Conservation (phyloP, 176 grass and related monocot genomes). For the Zoysia japonica region DNA sequence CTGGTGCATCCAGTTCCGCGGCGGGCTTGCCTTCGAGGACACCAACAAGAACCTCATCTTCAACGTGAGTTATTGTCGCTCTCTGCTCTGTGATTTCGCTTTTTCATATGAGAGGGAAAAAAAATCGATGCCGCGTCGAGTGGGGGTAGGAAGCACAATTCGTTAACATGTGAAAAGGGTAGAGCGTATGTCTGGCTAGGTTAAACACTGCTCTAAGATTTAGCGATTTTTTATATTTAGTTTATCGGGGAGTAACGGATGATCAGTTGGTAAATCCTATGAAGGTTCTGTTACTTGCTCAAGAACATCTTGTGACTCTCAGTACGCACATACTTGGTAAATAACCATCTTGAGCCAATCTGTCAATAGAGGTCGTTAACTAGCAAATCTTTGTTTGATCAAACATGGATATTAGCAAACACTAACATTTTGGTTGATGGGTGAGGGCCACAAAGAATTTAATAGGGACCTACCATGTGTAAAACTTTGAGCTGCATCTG, state of each 20-base stretch:
- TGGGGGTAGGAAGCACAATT: neutral
- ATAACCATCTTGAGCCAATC: constrained; percentile 1
- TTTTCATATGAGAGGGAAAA: neutral
- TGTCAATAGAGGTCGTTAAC: neutral
- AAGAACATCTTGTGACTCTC: neutral
- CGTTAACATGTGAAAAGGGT: neutral
- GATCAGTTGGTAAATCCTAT: neutral
- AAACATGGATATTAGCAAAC: neutral
- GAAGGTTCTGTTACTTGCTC: constrained; percentile 4
- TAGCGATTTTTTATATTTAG: neutral
- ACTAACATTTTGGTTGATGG: neutral
- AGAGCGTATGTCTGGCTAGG: neutral
- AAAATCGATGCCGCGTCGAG: neutral
- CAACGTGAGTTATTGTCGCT: constrained; percentile 44
- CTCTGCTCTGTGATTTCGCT: neutral
- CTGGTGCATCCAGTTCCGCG: constrained; percentile 75
- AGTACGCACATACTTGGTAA: neutral
- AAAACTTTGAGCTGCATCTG: neutral
- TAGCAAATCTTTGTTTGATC: neutral
- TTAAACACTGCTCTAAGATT: neutral
- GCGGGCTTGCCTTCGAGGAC: constrained; percentile 63
- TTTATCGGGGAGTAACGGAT: neutral
- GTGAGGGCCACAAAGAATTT: neutral
- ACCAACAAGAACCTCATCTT: constrained; percentile 85
- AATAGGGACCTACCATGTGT: neutral